Percentiles rank a stretch among this genome's conserved stretches.
These are phyloP conservation scores for Myxozyma vanderwaltii DNA, from an alignment of 805 yeast species.

Conservation along the genomic window DNA sequence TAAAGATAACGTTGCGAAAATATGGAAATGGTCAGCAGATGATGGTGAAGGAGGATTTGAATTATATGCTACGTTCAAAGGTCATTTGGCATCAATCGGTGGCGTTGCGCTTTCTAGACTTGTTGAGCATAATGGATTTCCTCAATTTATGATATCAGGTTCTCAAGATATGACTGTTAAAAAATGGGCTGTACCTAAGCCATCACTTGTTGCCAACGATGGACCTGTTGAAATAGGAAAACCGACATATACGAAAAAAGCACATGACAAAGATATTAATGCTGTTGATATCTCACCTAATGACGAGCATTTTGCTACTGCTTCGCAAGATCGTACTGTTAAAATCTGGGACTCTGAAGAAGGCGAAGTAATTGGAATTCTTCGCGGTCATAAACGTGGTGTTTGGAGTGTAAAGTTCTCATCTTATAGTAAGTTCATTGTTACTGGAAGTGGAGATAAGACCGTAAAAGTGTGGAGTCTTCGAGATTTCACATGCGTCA, in stretches of 20 bases:
- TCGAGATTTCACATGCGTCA: constrained; percentile 68
- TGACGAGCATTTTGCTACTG: constrained; percentile 85
- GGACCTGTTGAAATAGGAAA: constrained; percentile 39
- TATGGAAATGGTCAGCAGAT: constrained; percentile 67
- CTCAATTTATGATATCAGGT: constrained; percentile 77
- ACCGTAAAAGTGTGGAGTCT: constrained; percentile 88
- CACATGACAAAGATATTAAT: constrained; percentile 96
- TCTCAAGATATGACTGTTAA: constrained; percentile 83
- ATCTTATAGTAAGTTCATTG: constrained; percentile 71
- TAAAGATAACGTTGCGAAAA: constrained; percentile 79
- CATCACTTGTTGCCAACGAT: constrained; percentile 4
- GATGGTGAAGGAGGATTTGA: constrained; percentile 47
- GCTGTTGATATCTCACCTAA: constrained; percentile 88
- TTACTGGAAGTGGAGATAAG: constrained; percentile 91
- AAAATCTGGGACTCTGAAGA: constrained; percentile 82
- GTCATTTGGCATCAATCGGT: constrained; percentile 85
- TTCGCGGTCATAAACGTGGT: constrained; percentile 92
- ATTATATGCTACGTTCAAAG: constrained; percentile 66
- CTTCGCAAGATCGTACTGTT: constrained; percentile 89
- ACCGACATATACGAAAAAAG: constrained; percentile 88
- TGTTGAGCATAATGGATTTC: constrained; percentile 45
- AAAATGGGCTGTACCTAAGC: constrained; percentile 73
- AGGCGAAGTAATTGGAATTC: constrained; percentile 85
- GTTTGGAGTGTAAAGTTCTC: constrained; percentile 90
- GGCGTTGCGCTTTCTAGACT: constrained; percentile 73